Conservation (phyloP, 805 yeast genomes). For the Pichia rugopelliculosa region DNA sequence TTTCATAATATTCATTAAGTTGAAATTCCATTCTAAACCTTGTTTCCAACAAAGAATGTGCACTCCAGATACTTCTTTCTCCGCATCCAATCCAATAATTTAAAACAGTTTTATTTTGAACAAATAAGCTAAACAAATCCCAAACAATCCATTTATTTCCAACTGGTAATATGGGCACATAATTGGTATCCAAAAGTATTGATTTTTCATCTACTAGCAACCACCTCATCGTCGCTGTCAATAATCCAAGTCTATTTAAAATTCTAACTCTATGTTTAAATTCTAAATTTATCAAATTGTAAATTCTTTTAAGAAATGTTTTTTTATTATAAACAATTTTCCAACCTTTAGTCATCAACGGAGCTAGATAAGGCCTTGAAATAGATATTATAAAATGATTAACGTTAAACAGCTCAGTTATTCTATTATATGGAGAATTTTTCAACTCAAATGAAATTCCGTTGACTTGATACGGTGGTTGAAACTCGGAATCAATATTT, state of each 20-base stretch:
- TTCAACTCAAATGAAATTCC: conserved; percentile 9
- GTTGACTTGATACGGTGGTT: conserved; percentile 32
- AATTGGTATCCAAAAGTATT: conserved; percentile 65
- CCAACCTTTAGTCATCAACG: conserved; percentile 74
- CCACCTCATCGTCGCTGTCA: conserved; percentile 63
- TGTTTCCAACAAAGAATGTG: conserved; percentile 74
- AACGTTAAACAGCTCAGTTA: conserved; percentile 90
- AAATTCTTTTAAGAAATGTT: conserved; percentile 28
- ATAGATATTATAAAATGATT: conserved; percentile 87
- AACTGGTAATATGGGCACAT: conserved; percentile 87
- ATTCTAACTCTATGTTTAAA: conserved; percentile 78
- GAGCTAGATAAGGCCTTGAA: conserved; percentile 92
- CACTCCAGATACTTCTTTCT: conserved; percentile 90
- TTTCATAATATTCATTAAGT: conserved; percentile 62
- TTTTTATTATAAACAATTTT: conserved; percentile 41
- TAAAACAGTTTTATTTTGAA: conserved; percentile 60
- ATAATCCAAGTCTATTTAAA: conserved; percentile 67
- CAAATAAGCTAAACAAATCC: conserved; percentile 71
- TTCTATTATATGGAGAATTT: conserved; percentile 70
- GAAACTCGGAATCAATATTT: conserved; percentile 28
- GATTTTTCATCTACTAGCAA: conserved; percentile 83
- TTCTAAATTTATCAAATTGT: conserved; percentile 64
- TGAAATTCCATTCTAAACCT: conserved; percentile 87
- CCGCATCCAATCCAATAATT: conserved; percentile 89
- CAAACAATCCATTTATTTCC: conserved; percentile 53